Evolutionary conservation across 148 eudicot species (phyloP).

Genomic region (Rhododendron kiyosumense): DNA sequence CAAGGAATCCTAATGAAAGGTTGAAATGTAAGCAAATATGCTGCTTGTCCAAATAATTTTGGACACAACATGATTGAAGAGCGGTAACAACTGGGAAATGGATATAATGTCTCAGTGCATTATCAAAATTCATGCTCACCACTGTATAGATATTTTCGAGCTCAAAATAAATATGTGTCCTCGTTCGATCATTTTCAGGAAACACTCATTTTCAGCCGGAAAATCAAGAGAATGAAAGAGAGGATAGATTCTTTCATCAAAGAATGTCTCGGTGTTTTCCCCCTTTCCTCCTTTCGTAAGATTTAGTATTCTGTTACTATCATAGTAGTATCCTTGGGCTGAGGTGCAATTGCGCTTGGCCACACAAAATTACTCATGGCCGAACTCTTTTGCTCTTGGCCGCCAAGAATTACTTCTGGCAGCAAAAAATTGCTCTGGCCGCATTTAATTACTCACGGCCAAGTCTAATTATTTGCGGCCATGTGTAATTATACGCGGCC

Average conservation of each 20-base stretch:
- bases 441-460: too few species aligned
- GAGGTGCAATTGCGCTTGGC: constrained; percentile 12
- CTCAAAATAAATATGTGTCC: background rate
- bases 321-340: background rate
- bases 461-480: too few species aligned
- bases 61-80: background rate
- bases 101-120: background rate
- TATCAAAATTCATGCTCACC: background rate
- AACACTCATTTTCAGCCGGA: too few species aligned
- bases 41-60: background rate
- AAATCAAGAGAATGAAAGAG: background rate
- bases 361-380: too few species aligned
- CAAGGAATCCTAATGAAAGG: background rate
- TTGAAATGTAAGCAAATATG: background rate
- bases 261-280: too few species aligned
- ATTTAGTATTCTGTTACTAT: too few species aligned
- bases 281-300: too few species aligned
- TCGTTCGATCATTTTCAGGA: too few species aligned
- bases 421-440: too few species aligned
- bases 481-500: too few species aligned
- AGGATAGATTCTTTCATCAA: background rate
- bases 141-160: background rate
- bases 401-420: background rate
- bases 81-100: background rate
- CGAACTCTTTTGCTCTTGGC: too few species aligned